A percentile compares a stretch with the other conserved stretches of the same genome.
Evolutionary conservation across 2,329 filamentous ascomycete species (phyloP).

Genomic region (Fusarium annulatum): DNA sequence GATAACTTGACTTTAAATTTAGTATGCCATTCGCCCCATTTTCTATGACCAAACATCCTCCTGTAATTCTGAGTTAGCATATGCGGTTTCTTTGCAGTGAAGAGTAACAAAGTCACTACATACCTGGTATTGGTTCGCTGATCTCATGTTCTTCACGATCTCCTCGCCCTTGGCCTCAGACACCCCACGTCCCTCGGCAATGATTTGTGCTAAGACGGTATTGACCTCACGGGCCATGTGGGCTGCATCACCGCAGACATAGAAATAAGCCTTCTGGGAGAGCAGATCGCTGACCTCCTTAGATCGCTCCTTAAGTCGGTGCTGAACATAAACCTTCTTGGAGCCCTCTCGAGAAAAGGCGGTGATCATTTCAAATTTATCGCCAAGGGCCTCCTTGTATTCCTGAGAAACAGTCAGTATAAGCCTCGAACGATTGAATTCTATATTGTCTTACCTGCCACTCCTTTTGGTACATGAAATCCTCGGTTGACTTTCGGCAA

Average conservation of each 20-base stretch:
- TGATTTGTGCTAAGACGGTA: conserved; percentile 84
- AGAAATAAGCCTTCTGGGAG: conserved; percentile 90
- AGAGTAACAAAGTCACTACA: conserved; percentile 41
- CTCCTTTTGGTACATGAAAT: conserved; percentile 91
- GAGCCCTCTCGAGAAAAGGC: conserved; percentile 92
- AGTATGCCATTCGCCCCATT: conserved; percentile 35
- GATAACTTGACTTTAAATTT: conserved; percentile 39
- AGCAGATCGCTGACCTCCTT: conserved; percentile 89
- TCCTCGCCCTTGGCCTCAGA: conserved; percentile 91
- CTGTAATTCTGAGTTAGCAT: conserved; percentile 52
- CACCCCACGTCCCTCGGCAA: conserved; percentile 84
- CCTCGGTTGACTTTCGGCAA: conserved; percentile 86
- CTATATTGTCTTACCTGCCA: conserved; percentile 78
- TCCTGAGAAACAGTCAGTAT: conserved; percentile 64
- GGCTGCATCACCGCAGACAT: conserved; percentile 96
- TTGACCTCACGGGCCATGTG: conserved; percentile 98
- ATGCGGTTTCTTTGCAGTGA: not conserved
- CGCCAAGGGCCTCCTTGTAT: conserved; percentile 84
- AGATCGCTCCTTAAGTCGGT: conserved; percentile 85
- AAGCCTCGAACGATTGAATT: too few species aligned
- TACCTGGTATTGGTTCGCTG: conserved; percentile 95
- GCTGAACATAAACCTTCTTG: conserved; percentile 97
- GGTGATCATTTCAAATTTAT: conserved; percentile 89
- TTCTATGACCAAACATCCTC: conserved; percentile 77
- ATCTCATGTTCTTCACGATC: conserved; percentile 96